phyloP scores from a whole-genome alignment of 108 stramenopile species.

The Epithemia pelagica region DNA sequence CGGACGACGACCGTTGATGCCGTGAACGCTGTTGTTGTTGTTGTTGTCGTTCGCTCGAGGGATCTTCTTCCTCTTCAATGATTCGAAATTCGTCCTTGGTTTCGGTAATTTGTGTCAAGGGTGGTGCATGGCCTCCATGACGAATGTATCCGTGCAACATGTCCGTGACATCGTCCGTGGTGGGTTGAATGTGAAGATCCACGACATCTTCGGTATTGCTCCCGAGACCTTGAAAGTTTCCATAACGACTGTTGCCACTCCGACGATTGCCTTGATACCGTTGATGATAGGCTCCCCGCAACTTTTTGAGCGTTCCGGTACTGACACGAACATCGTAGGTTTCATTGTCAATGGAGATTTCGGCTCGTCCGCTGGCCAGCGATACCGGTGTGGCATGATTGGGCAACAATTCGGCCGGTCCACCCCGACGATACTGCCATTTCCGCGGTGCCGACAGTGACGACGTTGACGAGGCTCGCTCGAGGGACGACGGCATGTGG shows the following conservation, averaged over 20 bases:
- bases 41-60: not conserved
- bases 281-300: slow-evolving; percentile 15
- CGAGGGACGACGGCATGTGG: no score
- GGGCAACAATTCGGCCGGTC: not conserved
- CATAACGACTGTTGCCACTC: not conserved
- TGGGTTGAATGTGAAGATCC: not conserved
- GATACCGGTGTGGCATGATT: not conserved
- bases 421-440: slow-evolving; percentile 1
- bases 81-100: not conserved
- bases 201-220: not conserved
- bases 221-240: not conserved
- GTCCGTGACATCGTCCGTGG: not conserved
- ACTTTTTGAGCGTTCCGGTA: slow-evolving; percentile 36
- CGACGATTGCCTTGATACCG: not conserved
- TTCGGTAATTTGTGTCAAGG: not conserved
- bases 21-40: not conserved
- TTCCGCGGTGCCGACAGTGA: not conserved
- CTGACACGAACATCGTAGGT: slow-evolving; percentile 52
- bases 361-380: slow-evolving; percentile 21
- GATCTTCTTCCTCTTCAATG: not conserved
- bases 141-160: not conserved
- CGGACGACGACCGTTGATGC: no score
- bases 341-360: slow-evolving; percentile 58
- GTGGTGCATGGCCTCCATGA: not conserved
- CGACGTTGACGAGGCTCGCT: not conserved